phyloP scores from a whole-genome alignment of 106 monocot genomes.

The Platanthera zijinensis region DNA sequence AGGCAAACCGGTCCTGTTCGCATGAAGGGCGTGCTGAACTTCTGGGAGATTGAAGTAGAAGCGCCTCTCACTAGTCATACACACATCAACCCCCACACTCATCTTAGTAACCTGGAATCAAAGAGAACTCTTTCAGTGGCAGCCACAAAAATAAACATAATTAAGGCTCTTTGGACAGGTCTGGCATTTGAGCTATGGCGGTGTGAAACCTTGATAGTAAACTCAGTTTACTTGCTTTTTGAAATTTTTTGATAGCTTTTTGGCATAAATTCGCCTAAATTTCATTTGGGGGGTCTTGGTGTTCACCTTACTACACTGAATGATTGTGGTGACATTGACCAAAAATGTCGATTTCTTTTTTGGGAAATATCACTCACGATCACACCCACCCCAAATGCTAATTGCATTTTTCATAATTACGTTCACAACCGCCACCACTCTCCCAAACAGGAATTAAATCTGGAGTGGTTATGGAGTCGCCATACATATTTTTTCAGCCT shows the following conservation, averaged over 20 bases:
- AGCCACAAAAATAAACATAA: not conserved
- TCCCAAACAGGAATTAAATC: not conserved
- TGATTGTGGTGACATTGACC: no score
- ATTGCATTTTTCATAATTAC: no score
- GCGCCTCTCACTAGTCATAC: constrained; percentile 72
- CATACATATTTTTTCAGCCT: constrained; percentile 71
- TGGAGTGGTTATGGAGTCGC: not conserved
- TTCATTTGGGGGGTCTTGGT: no score
- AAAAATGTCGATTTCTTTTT: no score
- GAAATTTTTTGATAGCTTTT: no score
- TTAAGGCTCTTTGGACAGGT: not conserved
- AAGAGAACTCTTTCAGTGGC: not conserved
- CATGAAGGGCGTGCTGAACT: constrained; percentile 90
- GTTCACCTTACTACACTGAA: no score
- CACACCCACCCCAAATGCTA: no score
- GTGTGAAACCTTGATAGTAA: no score
- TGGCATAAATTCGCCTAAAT: no score
- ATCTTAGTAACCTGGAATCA: constrained; percentile 58
- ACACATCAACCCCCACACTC: constrained; percentile 88
- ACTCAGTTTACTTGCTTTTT: no score
- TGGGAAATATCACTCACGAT: no score
- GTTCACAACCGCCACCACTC: no score
- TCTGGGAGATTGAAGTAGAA: constrained; percentile 92
- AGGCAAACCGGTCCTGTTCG: constrained; percentile 73
- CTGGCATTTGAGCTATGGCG: not conserved